Evolutionary conservation across 257 asterid species (phyloP), one percentile per base, ranked within the genome.

Genomic region (Nemophila menziesii): DNA sequence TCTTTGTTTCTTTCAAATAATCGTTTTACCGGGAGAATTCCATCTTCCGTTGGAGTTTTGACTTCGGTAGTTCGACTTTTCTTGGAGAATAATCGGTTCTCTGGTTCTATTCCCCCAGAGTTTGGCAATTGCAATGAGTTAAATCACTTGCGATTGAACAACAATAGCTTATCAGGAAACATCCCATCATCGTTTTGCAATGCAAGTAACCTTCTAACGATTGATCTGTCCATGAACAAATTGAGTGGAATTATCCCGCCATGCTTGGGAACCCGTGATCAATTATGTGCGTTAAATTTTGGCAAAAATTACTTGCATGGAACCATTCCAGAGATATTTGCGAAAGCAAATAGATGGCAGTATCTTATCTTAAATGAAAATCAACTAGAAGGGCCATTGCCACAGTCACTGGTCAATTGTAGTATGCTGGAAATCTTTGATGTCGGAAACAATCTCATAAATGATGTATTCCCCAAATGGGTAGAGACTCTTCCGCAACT

Each of bases 381-480:
- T 21, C 15, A 7, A 2, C 38, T 49, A 11, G 55, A 37, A 49
- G 55, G 55, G 33, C 8, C 46, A n/a, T 10, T 37, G 33, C 55
- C 55, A 12, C 19, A 4, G 22, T 12, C 21, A 22, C 22, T 49
- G 58, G 68, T 58, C 42, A 67, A 67, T 20, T 74, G 82, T 59
- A 46, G 7, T 4, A 29, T 49, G 22, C 48, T 74, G 23, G 73
- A 67, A 51, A 64, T 74, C 5, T 1, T 70, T n/a, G n/a, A n/a
- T n/a, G n/a, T n/a, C n/a, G n/a, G n/a, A n/a, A n/a, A n/a, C n/a
- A n/a, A n/a, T n/a, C n/a, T n/a, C n/a, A n/a, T n/a, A n/a, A n/a
- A n/a, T n/a, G n/a, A n/a, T n/a, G n/a, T n/a, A n/a, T n/a, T n/a
- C n/a, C n/a, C n/a, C n/a, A n/a, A n/a, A n/a, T n/a, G n/a, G n/a